Conservation (phyloP, 192 early-diverging fungal genomes). For the Jimgerdemannia lactiflua region DNA sequence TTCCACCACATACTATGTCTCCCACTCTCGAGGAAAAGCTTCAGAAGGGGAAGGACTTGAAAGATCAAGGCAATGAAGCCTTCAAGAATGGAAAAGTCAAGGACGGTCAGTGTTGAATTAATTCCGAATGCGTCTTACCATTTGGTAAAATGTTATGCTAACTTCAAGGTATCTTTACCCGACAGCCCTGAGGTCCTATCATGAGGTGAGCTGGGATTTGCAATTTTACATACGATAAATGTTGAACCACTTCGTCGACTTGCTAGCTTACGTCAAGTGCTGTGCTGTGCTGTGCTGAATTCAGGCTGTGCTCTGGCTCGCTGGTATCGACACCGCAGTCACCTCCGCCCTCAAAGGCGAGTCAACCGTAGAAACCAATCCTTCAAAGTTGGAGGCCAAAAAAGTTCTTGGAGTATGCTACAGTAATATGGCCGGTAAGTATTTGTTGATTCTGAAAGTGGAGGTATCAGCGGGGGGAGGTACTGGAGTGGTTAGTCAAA, state of each 20-base stretch:
- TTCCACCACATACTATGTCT: background rate
- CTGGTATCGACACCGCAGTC: slow-evolving; percentile 3
- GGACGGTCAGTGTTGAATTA: slow-evolving; percentile 1
- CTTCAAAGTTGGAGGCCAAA: slow-evolving; percentile 3
- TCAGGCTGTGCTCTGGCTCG: slow-evolving; percentile 10
- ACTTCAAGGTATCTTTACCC: background rate
- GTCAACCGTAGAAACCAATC: background rate
- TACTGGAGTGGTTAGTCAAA: background rate
- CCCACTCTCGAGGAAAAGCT: slow-evolving; percentile 6
- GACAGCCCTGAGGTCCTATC: slow-evolving; percentile 10
- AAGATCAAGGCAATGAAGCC: slow-evolving; percentile 5
- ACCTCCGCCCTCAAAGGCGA: background rate
- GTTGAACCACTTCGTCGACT: background rate
- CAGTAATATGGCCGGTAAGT: slow-evolving; percentile 19
- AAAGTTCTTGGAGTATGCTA: slow-evolving; percentile 8
- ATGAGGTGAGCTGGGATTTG: slow-evolving; percentile 5
- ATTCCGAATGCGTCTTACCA: background rate
- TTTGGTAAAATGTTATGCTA: background rate
- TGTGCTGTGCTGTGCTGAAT: background rate
- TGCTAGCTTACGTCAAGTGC: no score
- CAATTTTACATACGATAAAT: background rate
- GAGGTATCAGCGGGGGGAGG: background rate
- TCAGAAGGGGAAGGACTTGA: slow-evolving; percentile 13
- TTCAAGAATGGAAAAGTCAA: slow-evolving; percentile 5
- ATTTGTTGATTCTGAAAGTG: background rate